Evolutionary conservation across 768 basidiomycete species (phyloP), one percentile per base, ranked within the genome.

Genomic region (Mycena crocata): DNA sequence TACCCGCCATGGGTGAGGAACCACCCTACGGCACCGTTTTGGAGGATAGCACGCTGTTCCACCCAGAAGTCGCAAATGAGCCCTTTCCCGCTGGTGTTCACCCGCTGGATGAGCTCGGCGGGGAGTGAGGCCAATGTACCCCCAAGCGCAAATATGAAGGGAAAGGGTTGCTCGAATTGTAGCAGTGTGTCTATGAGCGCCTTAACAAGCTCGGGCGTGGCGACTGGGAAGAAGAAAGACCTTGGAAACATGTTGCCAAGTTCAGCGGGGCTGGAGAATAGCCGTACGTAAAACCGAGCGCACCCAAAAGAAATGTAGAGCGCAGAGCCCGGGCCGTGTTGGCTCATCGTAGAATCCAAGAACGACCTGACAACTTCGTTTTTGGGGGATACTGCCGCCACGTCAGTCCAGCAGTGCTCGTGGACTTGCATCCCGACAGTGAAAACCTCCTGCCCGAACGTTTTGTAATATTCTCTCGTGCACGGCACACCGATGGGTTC

Each of bases 251-350:
- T 21, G 35, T 6, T 6, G 19, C 40, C 10, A 6, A 6, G 6
- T 6, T 42, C 40, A 42, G 40, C 10, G 19, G 19, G 6, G 19
- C 10, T 19, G 6, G 40, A 9, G 40, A 42, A 21, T 21, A 21
- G 19, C 8, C 40, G 35, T 37, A 15, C 9, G 15, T 42, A 12
- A 6, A 13, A n/a, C n/a, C 40, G 28, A 14, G 21, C 52, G 40
- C 42, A 62, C 61, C 61, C 61, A 30, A 62, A 62, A 17, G 61
- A 62, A 15, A 62, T 55, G 39, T 54, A 62, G 3, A 62, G 31
- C 2, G 55, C 51, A 3, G 61, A 62, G 4, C 55, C 44, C 28
- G 10, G 31, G 6, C 61, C 61, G 21, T 54, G 46, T 39, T 62
- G 9, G n/a, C 23, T 7, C 17, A 48, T 6, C 19, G 61, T 52